phyloP scores from a whole-genome alignment of 768 basidiomycete genomes.

The Podaxis sp. region DNA sequence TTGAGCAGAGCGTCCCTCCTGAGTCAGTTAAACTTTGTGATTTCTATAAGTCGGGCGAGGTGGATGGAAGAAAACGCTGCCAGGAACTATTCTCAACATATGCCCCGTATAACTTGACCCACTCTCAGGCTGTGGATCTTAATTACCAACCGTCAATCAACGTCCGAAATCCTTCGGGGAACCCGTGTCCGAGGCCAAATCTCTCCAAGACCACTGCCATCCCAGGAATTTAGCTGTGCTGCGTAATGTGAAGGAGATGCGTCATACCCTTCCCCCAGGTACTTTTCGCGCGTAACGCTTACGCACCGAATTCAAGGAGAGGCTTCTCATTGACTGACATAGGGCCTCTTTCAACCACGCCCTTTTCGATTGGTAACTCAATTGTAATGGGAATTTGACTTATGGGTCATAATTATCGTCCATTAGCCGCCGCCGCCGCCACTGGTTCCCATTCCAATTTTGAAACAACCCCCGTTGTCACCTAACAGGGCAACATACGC shows the following conservation, averaged over 20 bases:
- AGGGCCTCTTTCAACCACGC: neutral
- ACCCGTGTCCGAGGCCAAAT: neutral
- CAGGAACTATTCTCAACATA: neutral
- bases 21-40: too few species aligned
- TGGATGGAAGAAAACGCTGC: neutral
- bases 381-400: neutral
- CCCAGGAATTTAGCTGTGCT: neutral
- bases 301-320: neutral
- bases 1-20: too few species aligned
- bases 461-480: conserved; percentile 3
- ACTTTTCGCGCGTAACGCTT: neutral
- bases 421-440: conserved; percentile 46
- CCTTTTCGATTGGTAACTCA: neutral
- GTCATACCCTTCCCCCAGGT: neutral
- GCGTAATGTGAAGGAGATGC: neutral
- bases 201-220: neutral
- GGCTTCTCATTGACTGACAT: neutral
- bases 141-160: neutral
- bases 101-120: neutral
- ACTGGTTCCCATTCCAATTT: neutral
- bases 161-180: neutral
- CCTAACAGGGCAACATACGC: neutral
- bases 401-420: conserved; percentile 55
- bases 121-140: neutral
- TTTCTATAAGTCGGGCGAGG: too few species aligned